Evolutionary conservation across 192 early-diverging fungal species (phyloP), one percentile per base, ranked within the genome.

Genomic region (Martensiomyces pterosporus): DNA sequence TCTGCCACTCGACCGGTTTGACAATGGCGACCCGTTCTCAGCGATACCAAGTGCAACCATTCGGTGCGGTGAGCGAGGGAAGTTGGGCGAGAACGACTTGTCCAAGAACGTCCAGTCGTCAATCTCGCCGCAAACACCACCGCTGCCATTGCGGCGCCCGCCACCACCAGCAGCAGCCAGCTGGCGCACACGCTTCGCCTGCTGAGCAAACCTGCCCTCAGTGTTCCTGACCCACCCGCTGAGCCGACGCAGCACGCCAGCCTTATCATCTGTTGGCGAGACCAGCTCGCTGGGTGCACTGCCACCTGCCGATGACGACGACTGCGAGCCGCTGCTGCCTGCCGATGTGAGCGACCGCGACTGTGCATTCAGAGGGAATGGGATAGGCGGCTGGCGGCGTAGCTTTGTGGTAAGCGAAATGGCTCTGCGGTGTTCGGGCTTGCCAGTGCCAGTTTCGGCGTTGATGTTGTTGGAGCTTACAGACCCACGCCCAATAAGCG

Each of bases 81-180:
- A 49, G 17, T 29, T 38, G 23, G 46, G 47, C 46, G 55, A 58
- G 44, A 49, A 19, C 14, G 55, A 49, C 34, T 49, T 43, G 34
- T 74, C 64, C n/a, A 74, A 43, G 16, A 74, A 59, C 43, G 64
- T 67, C 70, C 70, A 74, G 15, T 63, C 70, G 9, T 57, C 59
- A 8, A 63, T 26, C 3, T 29, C 56, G 23, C 49, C 53, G 19
- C 24, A 23, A 7, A 27, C 49, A 7, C 41, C 45, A 32, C 24
- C 40, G 24, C 36, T 22, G 21, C 2, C n/a, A 12, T 27, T 16
- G 10, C 1, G 10, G 21, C n/a, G 10, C 39, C 38, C 37, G 2
- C 9, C 46, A 22, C 12, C 22, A 16, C 34, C 43, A 21, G 47
- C 43, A 24, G 38, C 18, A 24, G 21, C 36, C 8, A 22, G 35